Conservation (phyloP, 352 stramenopile species). For the Blastocystis sp. region DNA sequence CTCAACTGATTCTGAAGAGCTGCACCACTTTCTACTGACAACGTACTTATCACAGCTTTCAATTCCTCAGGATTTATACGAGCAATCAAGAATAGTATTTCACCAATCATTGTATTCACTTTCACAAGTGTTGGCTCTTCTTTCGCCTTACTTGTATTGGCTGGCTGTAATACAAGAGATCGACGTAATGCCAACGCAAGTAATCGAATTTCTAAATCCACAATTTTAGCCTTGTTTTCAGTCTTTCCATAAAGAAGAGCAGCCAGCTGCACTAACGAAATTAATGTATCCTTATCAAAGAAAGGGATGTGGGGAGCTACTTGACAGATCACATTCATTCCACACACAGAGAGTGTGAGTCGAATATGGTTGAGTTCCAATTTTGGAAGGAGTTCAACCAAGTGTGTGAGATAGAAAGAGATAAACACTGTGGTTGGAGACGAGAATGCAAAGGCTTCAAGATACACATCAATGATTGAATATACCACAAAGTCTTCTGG, state of each 20-base stretch:
- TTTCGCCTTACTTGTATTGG: background rate
- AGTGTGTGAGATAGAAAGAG: background rate
- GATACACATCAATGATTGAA: background rate
- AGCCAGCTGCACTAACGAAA: background rate
- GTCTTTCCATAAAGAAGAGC: constrained; percentile 48
- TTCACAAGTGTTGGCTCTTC: constrained; percentile 16
- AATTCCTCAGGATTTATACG: constrained; percentile 16
- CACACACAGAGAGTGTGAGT: constrained; percentile 2
- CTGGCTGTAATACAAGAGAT: background rate
- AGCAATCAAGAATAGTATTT: constrained; percentile 28
- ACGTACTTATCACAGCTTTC: background rate
- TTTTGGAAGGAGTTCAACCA: background rate
- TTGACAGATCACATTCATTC: background rate
- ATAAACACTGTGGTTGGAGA: background rate
- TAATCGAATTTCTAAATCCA: constrained; percentile 5
- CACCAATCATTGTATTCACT: constrained; percentile 31
- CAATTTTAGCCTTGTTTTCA: constrained; percentile 27
- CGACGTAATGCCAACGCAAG: background rate
- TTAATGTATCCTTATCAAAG: constrained; percentile 24
- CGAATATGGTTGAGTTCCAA: background rate
- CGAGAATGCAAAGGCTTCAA: background rate
- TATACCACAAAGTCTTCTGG: background rate
- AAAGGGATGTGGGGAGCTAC: background rate
- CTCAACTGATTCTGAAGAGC: constrained; percentile 28
- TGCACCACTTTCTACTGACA: background rate